Evolutionary conservation across 495 filamentous ascomycete species (phyloP).

Genomic region (Aspergillus asperescens): DNA sequence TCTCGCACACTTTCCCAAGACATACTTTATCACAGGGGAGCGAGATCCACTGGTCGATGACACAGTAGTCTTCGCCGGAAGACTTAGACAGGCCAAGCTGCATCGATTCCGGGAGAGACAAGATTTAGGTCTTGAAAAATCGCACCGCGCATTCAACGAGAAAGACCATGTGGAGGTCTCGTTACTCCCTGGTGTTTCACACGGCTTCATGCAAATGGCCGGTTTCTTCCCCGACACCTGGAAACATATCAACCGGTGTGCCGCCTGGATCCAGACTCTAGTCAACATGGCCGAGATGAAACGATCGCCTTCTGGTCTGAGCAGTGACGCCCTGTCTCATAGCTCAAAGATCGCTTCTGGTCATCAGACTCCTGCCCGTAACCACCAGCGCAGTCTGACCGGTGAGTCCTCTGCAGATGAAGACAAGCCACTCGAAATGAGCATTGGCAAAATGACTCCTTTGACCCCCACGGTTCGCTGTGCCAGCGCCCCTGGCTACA

Average conservation of each 20-base stretch:
- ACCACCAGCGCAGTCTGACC: conserved; percentile 39
- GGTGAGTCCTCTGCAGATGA: conserved; percentile 74
- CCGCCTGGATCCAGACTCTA: conserved; percentile 69
- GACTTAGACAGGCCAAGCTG: conserved; percentile 75
- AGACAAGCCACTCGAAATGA: conserved; percentile 76
- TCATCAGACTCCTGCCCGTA: conserved; percentile 11
- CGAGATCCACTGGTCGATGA: conserved; percentile 94
- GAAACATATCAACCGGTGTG: conserved; percentile 70
- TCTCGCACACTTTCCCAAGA: conserved; percentile 80
- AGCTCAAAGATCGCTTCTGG: background rate
- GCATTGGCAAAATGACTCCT: conserved; percentile 39
- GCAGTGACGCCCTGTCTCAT: background rate
- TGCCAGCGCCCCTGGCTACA: background rate
- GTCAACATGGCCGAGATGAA: conserved; percentile 51
- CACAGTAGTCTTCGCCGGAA: conserved; percentile 89
- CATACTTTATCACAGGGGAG: conserved; percentile 89
- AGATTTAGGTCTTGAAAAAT: conserved; percentile 55
- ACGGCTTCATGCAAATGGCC: conserved; percentile 91
- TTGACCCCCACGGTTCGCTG: conserved; percentile 15
- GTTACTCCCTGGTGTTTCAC: conserved; percentile 79
- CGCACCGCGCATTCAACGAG: conserved; percentile 59
- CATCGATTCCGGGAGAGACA: conserved; percentile 57
- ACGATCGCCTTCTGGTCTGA: conserved; percentile 22
- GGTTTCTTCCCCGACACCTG: conserved; percentile 79
- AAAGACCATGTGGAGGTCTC: conserved; percentile 73